Conservation (phyloP, 1,139 yeast species). For the Kodamaea ohmeri region DNA sequence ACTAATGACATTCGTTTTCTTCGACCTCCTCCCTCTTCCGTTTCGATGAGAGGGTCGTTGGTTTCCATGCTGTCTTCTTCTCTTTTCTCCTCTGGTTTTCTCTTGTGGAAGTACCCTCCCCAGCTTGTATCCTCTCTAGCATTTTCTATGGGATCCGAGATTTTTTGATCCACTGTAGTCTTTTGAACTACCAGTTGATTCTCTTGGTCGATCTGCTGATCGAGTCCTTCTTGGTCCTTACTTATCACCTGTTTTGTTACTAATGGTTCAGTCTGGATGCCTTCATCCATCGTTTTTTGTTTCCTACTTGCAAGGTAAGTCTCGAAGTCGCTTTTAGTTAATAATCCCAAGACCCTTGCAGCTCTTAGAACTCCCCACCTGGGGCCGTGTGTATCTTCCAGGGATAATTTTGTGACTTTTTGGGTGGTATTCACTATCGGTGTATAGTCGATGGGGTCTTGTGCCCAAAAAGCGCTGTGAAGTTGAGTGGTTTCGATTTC, state of each 20-base stretch:
- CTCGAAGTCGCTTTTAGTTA: constrained; percentile 1
- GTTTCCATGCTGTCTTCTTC: background rate
- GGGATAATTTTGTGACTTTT: no score
- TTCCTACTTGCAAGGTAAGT: background rate
- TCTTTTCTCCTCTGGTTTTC: background rate
- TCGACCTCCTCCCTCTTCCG: constrained; percentile 1
- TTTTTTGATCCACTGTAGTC: background rate
- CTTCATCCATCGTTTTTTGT: background rate
- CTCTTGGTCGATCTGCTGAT: background rate
- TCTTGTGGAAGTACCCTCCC: constrained; percentile 1
- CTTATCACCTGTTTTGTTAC: background rate
- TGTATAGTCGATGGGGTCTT: constrained; percentile 4
- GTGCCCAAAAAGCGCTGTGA: constrained; percentile 11
- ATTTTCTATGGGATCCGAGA: no score
- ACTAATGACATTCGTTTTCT: constrained; percentile 4
- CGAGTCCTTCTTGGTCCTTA: background rate
- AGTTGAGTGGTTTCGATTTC: constrained; percentile 3
- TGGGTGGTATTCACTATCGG: background rate
- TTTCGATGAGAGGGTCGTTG: background rate
- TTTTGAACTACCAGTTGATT: background rate
- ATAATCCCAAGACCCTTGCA: background rate
- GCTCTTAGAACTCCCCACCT: constrained; percentile 1
- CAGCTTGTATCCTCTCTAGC: background rate
- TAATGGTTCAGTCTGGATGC: background rate
- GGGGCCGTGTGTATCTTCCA: no score